A percentile compares a stretch with the other conserved stretches of the same genome.
These are phyloP conservation scores for Paxillus rubicundulus DNA, from an alignment of 768 basidiomycete species.

Conservation along the genomic window DNA sequence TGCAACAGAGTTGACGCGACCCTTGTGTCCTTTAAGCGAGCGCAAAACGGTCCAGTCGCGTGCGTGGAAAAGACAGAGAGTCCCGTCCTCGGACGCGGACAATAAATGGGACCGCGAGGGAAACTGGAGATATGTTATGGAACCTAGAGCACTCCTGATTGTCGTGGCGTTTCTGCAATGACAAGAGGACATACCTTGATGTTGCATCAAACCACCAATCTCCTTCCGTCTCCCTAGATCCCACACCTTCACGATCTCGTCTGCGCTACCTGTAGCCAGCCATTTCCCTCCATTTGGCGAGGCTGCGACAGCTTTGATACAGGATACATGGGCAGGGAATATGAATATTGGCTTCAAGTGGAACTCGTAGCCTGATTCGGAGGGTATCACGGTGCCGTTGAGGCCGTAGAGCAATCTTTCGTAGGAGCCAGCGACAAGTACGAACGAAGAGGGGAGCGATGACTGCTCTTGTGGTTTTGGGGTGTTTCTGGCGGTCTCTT, in stretches of 20 bases:
- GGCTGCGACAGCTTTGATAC: constrained; percentile 86
- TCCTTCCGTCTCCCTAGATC: constrained; percentile 89
- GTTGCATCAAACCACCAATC: constrained; percentile 92
- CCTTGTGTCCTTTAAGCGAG: constrained; percentile 88
- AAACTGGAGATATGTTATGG: constrained; percentile 85
- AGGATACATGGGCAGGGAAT: constrained; percentile 95
- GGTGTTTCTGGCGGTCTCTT: constrained; percentile 1
- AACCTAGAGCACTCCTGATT: constrained; percentile 50
- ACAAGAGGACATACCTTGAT: constrained; percentile 62
- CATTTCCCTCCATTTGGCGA: constrained; percentile 91
- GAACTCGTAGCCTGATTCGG: constrained; percentile 33
- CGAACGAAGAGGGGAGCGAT: constrained; percentile 62
- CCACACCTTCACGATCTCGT: constrained; percentile 97
- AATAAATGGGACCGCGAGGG: constrained; percentile 87
- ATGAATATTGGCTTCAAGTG: constrained; percentile 81
- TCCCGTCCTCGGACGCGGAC: constrained; percentile 91
- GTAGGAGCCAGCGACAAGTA: constrained; percentile 89
- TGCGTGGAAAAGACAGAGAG: constrained; percentile 84
- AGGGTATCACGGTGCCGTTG: constrained; percentile 52
- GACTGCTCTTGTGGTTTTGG: constrained; percentile 1
- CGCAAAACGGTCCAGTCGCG: constrained; percentile 93
- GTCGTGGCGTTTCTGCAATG: background rate
- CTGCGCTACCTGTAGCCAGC: constrained; percentile 93
- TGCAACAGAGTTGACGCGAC: constrained; percentile 83
- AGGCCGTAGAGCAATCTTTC: constrained; percentile 95